Evolutionary conservation across 2,329 filamentous ascomycete species (phyloP), one percentile per base, ranked within the genome.

Genomic region (Aureobasidium leucospermi): DNA sequence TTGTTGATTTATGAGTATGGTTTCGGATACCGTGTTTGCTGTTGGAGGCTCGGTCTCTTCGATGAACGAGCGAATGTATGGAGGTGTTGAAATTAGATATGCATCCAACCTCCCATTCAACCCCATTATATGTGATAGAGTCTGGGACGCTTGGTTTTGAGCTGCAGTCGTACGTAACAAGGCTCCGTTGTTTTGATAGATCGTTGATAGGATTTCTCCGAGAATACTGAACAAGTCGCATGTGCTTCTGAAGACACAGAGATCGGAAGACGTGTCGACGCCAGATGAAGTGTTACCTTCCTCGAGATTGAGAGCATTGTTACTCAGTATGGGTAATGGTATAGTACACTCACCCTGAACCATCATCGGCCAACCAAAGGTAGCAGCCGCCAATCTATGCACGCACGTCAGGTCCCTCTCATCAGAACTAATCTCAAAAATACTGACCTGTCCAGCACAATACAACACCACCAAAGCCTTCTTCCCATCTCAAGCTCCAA

Each of bases 1-100:
- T 1, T 45, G 23, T 15, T n/a, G 19, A 5, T 6, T 1, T 13
- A 29, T 19, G 23, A 23, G 16, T 9, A 11, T 3, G 16, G 41
- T 19, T 0, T 5, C 2, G 3, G 23, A 45, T 1, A 29, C 6
- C 4, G 13, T 23, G n/a, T 1, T 7, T 3, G 23, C 1, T 3
- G 16, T 2, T 2, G 10, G 13, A 2, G 6, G 11, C 42, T 29
- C 16, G 4, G 4, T 2, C n/a, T 23, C 23, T 6, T 45, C 42
- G 42, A 45, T 45, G 23, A 45, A 29, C 8, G 1, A 4, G 19
- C 42, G 42, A 10, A 43, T 10, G 8, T 23, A 28, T 3, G 9
- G 4, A 28, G 41, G 41, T 11, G 23, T 10, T 19, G 41, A 9
- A n/a, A 13, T 43, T 4, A 43, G 16, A 43, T 23, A 43, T 28